Base-by-base conservation (phyloP, 441 rosid species). In the Gossypium gossypioides region DNA sequence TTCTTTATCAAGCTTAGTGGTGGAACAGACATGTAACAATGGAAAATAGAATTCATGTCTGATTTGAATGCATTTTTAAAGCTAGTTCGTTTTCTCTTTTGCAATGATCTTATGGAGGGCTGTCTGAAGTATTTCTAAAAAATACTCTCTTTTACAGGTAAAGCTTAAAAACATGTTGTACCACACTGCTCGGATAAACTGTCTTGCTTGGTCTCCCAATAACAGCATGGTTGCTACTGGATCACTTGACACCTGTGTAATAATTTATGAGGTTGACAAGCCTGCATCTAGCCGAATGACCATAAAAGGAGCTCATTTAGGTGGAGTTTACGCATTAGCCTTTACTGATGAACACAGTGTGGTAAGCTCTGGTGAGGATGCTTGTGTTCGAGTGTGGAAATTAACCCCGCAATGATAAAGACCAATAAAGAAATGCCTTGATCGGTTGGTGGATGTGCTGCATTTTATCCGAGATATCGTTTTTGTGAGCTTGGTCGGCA, bases 291-390 rank as follows among this genome's bases (percentile, higher is more conserved):
- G 81, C 82, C 89, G 97, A 19, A 82, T 84, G 82, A 88, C 96
- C 25, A 77, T 94, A 54, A 92, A 90, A 78, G 96, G 92, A 61
- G 97, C 97, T 76, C 97, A 94, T 78, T 78, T 89, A 75, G 97
- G 97, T 42, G 97, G 97, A 74, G 99, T 94, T 42, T 91, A 94
- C 75, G 99, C 96, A 69, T 81, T 94, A 65, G 89, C 89, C 69
- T 94, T 94, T 64, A 81, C 86, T 32, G 92, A 92, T 66, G 93
- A 87, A 25, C 58, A 73, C 27, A 86, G 81, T 72, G 81, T 92
- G 10, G 90, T 84, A 72, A 92, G 99, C 62, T 94, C 99, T 19
- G 99, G 97, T 63, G 99, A 92, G 87, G 97, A 94, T 88, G 97
- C 97, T 18, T 94, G 96, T 83, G 79, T 94, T 72, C 89, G 97